phyloP scores from a whole-genome alignment of 2,329 filamentous ascomycete species.

The Colletotrichum plurivorum region DNA sequence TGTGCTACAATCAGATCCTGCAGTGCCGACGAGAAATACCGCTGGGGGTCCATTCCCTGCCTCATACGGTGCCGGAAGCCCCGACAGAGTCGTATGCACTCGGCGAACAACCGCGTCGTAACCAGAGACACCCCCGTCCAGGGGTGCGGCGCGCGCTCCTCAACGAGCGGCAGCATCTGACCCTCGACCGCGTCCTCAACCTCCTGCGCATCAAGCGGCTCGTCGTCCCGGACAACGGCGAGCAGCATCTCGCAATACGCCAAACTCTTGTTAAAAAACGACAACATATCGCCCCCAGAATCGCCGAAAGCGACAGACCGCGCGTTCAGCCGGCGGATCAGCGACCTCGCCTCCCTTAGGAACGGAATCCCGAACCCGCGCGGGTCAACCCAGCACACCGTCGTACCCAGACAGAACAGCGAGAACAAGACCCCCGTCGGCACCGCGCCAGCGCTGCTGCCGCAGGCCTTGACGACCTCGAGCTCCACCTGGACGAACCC shows the following conservation, averaged over 20 bases:
- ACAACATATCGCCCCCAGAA: conserved; percentile 47
- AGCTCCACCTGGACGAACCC: conserved; percentile 53
- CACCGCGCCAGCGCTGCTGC: conserved; percentile 42
- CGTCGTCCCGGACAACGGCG: conserved; percentile 53
- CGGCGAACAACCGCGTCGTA: conserved; percentile 51
- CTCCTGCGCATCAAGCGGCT: conserved; percentile 33
- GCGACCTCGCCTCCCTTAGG: conserved; percentile 47
- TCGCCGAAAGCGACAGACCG: conserved; percentile 37
- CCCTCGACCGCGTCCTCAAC: background rate
- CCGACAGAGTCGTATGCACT: conserved; percentile 53
- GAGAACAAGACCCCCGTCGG: conserved; percentile 54
- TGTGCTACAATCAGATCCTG: conserved; percentile 52
- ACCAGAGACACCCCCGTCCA: conserved; percentile 56
- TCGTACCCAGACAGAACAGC: conserved; percentile 57
- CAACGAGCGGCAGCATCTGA: conserved; percentile 4
- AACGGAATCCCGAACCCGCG: conserved; percentile 51
- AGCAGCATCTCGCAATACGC: conserved; percentile 57
- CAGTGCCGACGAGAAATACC: conserved; percentile 45
- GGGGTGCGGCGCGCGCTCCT: conserved; percentile 47
- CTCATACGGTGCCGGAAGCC: conserved; percentile 48
- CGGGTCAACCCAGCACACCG: conserved; percentile 57
- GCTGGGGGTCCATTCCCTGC: conserved; percentile 43
- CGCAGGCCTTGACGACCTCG: conserved; percentile 43
- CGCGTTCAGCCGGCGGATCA: conserved; percentile 46
- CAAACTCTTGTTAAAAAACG: conserved; percentile 56